Conservation (phyloP, 1,284 basidiomycete species). For the Heterobasidion irregulare region DNA sequence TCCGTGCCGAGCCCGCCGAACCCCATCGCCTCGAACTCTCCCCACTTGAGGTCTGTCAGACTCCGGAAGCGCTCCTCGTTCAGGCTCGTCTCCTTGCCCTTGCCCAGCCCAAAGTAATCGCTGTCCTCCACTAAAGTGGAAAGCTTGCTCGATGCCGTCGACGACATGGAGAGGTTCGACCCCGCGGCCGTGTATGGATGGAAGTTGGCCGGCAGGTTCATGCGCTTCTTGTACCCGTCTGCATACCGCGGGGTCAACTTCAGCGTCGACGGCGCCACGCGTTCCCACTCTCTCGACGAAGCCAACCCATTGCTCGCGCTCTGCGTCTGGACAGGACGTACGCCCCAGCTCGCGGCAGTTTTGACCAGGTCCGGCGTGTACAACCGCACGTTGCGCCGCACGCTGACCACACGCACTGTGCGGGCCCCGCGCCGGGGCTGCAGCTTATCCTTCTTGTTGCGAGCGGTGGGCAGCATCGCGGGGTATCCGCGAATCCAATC, state of each 20-base stretch:
- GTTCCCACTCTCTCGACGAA: conserved; percentile 64
- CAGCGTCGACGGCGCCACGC: conserved; percentile 51
- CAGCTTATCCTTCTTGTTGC: conserved; percentile 30
- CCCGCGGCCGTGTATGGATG: conserved; percentile 38
- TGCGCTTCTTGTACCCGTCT: conserved; percentile 62
- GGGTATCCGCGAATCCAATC: conserved; percentile 87
- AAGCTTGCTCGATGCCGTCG: conserved; percentile 21
- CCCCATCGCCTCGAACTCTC: conserved; percentile 76
- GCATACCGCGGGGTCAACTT: conserved; percentile 53
- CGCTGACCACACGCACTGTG: conserved; percentile 62
- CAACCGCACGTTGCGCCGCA: conserved; percentile 72
- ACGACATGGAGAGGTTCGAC: conserved; percentile 9
- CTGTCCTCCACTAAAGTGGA: conserved; percentile 22
- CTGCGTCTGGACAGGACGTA: conserved; percentile 23
- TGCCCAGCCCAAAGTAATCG: conserved; percentile 19
- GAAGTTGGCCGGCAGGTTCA: conserved; percentile 52
- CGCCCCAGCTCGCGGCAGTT: conserved; percentile 65
- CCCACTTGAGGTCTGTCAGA: conserved; percentile 82
- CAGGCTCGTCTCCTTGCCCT: conserved; percentile 17
- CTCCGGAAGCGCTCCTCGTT: conserved; percentile 68
- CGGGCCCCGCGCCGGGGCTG: conserved; percentile 66
- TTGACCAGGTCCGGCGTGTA: conserved; percentile 77
- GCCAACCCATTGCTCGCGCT: conserved; percentile 32
- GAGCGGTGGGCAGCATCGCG: conserved; percentile 37
- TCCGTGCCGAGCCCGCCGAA: conserved; percentile 50